phyloP scores from a whole-genome alignment of 139 green algal genomes.

The Auxenochlorella pyrenoidosa region DNA sequence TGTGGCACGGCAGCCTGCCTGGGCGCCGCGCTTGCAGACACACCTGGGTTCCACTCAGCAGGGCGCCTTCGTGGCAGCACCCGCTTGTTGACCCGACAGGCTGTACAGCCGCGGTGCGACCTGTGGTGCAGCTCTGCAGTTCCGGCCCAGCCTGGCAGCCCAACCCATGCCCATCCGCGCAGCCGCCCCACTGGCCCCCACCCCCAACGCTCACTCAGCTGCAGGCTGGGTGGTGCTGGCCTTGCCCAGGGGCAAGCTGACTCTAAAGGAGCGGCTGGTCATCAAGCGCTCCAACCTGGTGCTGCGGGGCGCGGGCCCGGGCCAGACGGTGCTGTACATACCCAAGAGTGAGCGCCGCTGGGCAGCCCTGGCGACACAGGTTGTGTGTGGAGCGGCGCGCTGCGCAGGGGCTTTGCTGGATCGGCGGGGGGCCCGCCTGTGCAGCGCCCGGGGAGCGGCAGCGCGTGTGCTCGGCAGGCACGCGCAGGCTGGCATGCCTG shows the following conservation, averaged over 20 bases:
- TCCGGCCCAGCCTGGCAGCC: too few relatives aligned
- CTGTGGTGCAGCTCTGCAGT: neutral
- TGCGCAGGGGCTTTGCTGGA: too few relatives aligned
- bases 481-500: neutral
- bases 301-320: neutral
- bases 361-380: too few relatives aligned
- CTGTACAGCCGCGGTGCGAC: neutral
- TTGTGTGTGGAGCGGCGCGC: neutral
- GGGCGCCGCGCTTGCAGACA: neutral
- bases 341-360: neutral
- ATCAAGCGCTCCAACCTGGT: neutral
- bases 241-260: neutral
- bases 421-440: too few relatives aligned
- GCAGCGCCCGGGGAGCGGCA: too few relatives aligned
- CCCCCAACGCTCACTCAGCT: too few relatives aligned
- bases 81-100: neutral
- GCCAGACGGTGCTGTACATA: neutral
- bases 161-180: neutral
- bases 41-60: neutral
- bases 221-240: constrained; percentile 1
- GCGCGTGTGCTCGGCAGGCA: neutral
- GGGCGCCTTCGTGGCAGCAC: neutral
- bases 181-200: neutral
- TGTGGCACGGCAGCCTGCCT: neutral
- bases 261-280: neutral